These are phyloP conservation scores for Tulasnella sp. DNA, from an alignment of 768 basidiomycete species.

Conservation along the genomic window DNA sequence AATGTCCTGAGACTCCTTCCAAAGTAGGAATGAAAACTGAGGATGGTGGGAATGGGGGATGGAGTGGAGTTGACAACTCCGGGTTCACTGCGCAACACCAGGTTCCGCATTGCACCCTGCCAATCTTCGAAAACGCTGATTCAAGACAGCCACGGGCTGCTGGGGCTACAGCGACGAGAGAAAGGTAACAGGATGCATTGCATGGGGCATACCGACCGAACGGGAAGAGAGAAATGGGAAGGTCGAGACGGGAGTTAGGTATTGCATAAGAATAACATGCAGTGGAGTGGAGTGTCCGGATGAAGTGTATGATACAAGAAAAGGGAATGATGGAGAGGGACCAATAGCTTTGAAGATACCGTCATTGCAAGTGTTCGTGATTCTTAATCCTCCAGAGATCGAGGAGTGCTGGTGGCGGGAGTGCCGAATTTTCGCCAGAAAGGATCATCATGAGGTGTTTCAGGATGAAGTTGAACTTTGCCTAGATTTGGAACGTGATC, in stretches of 20 bases:
- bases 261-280: constrained; percentile 3
- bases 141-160: not conserved
- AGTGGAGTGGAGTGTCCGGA: not conserved
- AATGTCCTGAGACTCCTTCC: not conserved
- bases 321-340: not conserved
- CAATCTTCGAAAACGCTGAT: not conserved
- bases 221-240: not conserved
- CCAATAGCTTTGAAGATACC: not conserved
- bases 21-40: not conserved
- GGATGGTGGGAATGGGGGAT: not conserved
- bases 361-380: not conserved
- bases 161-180: not conserved
- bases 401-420: not conserved
- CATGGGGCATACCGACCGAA: not conserved
- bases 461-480: constrained; percentile 80
- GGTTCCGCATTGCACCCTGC: not conserved
- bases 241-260: not conserved
- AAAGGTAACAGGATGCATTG: not conserved
- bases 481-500: constrained; percentile 34
- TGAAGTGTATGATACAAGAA: not conserved
- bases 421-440: constrained; percentile 23
- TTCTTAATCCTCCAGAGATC: not conserved
- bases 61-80: not conserved
- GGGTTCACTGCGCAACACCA: not conserved
- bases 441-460: constrained; percentile 61